Conservation (phyloP, 176 grass and related monocot species). For the Alloteropsis semialata region DNA sequence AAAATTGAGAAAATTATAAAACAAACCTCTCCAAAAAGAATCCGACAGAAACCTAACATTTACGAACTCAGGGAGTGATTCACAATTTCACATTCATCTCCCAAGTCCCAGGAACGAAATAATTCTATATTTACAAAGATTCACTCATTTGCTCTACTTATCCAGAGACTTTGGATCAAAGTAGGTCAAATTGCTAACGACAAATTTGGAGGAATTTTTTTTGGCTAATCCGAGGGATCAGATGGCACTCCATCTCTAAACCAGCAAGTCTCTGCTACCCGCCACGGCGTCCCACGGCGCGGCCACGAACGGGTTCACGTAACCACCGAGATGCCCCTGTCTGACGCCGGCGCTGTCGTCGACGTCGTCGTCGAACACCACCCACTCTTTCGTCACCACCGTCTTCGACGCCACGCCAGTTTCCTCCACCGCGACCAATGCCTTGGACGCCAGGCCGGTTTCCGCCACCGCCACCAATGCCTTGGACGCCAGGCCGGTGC, state of each 20-base stretch:
- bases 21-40: not conserved
- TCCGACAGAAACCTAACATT: not conserved
- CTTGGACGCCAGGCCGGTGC: constrained; percentile 7
- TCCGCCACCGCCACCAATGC: constrained; percentile 1
- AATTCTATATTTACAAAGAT: constrained; percentile 31
- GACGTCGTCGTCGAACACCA: constrained; percentile 76
- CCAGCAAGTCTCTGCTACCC: constrained; percentile 20
- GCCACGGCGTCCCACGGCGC: not conserved
- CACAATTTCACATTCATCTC: not conserved
- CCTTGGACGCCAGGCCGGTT: constrained; percentile 11
- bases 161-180: too few species aligned
- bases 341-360: not conserved
- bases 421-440: constrained; percentile 8
- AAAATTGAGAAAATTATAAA: not conserved
- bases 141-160: not conserved
- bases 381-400: constrained; percentile 64
- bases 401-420: constrained; percentile 20
- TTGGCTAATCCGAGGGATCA: not conserved
- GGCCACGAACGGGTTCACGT: constrained; percentile 38
- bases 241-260: not conserved
- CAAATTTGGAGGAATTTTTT: not conserved
- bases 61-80: not conserved
- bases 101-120: not conserved
- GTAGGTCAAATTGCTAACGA: not conserved
- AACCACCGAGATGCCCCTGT: constrained; percentile 31